Evolutionary conservation across 768 basidiomycete genomes (phyloP).

Genomic region (Termitomyces sp.): DNA sequence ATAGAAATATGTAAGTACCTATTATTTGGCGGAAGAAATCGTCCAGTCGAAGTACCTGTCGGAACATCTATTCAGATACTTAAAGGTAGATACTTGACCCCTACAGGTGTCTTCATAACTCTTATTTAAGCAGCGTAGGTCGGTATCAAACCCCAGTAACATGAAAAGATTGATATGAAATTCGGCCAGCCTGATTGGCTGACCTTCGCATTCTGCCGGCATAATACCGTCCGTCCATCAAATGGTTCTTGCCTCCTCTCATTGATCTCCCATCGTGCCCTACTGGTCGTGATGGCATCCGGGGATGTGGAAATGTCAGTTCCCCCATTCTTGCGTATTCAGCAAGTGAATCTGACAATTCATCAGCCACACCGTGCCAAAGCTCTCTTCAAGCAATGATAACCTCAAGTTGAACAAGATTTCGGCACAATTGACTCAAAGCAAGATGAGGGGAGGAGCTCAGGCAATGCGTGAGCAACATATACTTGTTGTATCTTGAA

Average conservation of each 20-base stretch:
- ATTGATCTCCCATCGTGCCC: background rate
- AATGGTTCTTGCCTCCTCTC: background rate
- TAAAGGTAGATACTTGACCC: no score
- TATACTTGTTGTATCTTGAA: background rate
- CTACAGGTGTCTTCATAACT: no score
- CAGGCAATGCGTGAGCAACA: constrained; percentile 75
- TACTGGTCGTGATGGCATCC: constrained; percentile 35
- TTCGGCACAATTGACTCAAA: constrained; percentile 69
- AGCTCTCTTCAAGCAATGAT: constrained; percentile 19
- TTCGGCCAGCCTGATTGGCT: constrained; percentile 18
- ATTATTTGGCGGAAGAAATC: background rate
- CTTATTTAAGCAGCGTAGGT: no score
- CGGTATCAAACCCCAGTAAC: no score
- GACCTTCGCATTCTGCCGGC: constrained; percentile 2
- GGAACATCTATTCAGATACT: background rate
- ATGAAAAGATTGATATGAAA: no score
- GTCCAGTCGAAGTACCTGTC: background rate
- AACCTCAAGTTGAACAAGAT: constrained; percentile 62
- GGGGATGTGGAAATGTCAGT: constrained; percentile 35
- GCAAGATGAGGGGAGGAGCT: constrained; percentile 71
- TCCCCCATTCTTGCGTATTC: background rate
- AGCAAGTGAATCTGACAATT: constrained; percentile 2
- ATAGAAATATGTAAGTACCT: no score
- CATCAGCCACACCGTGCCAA: constrained; percentile 36
- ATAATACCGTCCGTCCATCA: constrained; percentile 1